Evolutionary conservation across 2,329 filamentous ascomycete genomes (phyloP).

Genomic region (Pezicula radicicola): DNA sequence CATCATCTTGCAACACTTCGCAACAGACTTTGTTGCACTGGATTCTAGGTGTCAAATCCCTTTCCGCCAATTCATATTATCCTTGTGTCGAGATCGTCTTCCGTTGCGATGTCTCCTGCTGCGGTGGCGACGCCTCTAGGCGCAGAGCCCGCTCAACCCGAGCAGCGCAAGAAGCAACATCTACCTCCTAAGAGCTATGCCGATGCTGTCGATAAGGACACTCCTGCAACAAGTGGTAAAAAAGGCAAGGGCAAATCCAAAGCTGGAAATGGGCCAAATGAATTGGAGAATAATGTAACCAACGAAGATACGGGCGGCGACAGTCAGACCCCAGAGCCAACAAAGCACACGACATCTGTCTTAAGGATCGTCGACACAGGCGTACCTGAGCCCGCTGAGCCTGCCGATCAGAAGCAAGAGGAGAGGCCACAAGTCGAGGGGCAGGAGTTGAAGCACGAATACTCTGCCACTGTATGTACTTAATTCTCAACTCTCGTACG

Average conservation of each 20-base stretch:
- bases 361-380: slow-evolving; percentile 23
- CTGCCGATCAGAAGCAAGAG: slow-evolving; percentile 9
- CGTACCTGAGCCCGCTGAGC: background rate
- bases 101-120: background rate
- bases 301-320: background rate
- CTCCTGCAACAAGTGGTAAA: slow-evolving; percentile 1
- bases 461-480: slow-evolving; percentile 20
- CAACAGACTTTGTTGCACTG: background rate
- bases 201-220: slow-evolving; percentile 27
- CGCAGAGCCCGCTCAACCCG: slow-evolving; percentile 28
- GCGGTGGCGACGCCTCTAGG: slow-evolving; percentile 8
- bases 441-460: slow-evolving; percentile 23
- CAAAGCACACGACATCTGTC: slow-evolving; percentile 18
- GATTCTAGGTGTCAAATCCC: background rate
- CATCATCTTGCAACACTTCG: too few species aligned
- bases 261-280: slow-evolving; percentile 3
- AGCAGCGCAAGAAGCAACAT: slow-evolving; percentile 28
- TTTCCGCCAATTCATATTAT: background rate
- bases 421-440: slow-evolving; percentile 16
- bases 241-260: background rate
- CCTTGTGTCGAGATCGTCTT: background rate
- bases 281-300: background rate
- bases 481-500: background rate
- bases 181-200: slow-evolving; percentile 37
- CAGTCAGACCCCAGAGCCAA: background rate